Base-by-base conservation (phyloP, 768 basidiomycete genomes). In the Pleurotus tuber-regium region DNA sequence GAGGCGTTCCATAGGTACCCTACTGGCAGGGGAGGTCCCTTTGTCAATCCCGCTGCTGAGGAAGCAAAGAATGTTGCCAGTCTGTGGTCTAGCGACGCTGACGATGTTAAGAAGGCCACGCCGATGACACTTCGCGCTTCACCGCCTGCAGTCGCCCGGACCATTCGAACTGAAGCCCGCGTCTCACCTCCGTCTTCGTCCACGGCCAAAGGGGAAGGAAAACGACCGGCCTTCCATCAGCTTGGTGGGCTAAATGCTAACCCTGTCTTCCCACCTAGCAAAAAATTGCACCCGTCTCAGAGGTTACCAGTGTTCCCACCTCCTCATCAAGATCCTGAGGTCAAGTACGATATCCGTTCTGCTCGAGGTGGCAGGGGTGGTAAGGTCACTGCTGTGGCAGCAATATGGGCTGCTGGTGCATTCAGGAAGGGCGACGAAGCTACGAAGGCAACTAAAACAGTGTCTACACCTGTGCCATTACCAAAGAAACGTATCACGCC, bases 311-410 rank as follows among this genome's bases (percentile, higher is more conserved):
- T 58, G 1, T 69, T 72, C 51, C 66, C 72, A 2, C 55, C 67
- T 49, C 59, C 65, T 35, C 63, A 66, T 18, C 52, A 58, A 2
- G 78, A 82, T 54, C 70, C 78, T 0, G 84, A 82, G 46, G 76
- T 73, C 18, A 85, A 82, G 52, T 89, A 90, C 59, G 82, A 91
- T 59, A 66, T 89, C 21, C 81, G 84, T 10, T 90, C 87, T 30
- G 88, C 87, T 3, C 77, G 89, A 18, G 88, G 90, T 3, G 89
- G 90, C 2, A 71, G 77, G 36, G 89, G 90, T 2, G 90, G 89
- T 10, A 77, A 78, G 48, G 89, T 91, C 12, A 74, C 87, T 2
- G 73, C 87, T 3, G 86, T 89, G 1, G 82, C 86, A 0, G 79
- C 87, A 2, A 69, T 92, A 19, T 92, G 89, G 88, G 80, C 86